Percentiles rank a stretch among this genome's conserved stretches.
These are phyloP conservation scores for Pseudogymnoascus sp. DNA, from an alignment of 2,329 filamentous ascomycete species.

Conservation along the genomic window DNA sequence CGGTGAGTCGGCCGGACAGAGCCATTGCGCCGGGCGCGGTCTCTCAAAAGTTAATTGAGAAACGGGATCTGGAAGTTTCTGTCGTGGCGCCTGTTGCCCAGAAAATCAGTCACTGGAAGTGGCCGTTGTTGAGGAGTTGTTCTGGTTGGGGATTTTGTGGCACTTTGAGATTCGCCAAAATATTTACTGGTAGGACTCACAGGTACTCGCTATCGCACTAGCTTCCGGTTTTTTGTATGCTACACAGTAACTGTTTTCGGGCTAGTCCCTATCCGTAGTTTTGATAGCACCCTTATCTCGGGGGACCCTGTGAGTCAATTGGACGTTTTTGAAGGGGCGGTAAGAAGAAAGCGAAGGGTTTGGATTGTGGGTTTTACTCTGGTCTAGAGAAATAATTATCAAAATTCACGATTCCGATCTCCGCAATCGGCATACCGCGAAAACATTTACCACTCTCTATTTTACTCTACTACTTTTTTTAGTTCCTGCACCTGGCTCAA, in stretches of 20 bases:
- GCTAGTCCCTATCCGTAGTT: conserved; percentile 1
- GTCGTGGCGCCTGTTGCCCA: conserved; percentile 9
- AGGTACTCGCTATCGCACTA: conserved; percentile 7
- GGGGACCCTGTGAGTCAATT: conserved; percentile 8
- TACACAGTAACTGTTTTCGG: conserved; percentile 1
- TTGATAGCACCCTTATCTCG: conserved; percentile 1
- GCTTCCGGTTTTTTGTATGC: conserved; percentile 4
- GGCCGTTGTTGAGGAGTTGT: conserved; percentile 12
- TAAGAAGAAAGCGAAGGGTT: neutral
- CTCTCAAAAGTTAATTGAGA: conserved; percentile 12
- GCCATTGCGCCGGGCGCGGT: conserved; percentile 24
- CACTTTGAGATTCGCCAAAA: neutral
- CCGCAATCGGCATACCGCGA: neutral
- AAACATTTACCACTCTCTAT: neutral
- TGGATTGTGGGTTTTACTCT: conserved; percentile 5
- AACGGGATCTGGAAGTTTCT: conserved; percentile 3
- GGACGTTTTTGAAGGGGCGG: neutral
- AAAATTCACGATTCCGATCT: neutral
- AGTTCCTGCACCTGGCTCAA: conserved; percentile 5
- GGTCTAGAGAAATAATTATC: neutral
- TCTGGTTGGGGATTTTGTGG: conserved; percentile 9
- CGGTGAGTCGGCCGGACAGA: conserved; percentile 26
- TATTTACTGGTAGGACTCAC: conserved; percentile 5
- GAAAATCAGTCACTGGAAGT: conserved; percentile 3
- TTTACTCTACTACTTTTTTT: neutral